Conservation (phyloP, 148 eudicot genomes). For the Linanthus parryae region DNA sequence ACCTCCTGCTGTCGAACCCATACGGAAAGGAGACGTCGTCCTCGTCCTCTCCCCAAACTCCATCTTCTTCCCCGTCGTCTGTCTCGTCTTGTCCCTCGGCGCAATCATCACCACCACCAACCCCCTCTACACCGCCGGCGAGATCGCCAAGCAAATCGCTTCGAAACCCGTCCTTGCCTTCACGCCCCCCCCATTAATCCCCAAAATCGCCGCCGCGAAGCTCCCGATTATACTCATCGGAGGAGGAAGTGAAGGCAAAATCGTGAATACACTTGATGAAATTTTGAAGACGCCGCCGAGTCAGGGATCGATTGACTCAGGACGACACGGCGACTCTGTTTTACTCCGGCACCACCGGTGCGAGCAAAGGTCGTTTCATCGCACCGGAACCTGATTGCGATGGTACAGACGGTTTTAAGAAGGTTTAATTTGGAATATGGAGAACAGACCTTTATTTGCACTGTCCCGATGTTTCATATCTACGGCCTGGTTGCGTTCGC, state of each 20-base stretch:
- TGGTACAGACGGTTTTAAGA: slow-evolving; percentile 42
- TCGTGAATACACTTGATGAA: slow-evolving; percentile 31
- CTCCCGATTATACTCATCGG: slow-evolving; percentile 42
- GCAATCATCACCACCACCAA: slow-evolving; percentile 82
- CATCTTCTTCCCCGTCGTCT: slow-evolving; percentile 66
- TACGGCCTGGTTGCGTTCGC: slow-evolving; percentile 76
- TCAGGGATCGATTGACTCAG: slow-evolving; percentile 46
- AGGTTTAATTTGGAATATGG: slow-evolving; percentile 30
- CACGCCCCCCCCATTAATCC: slow-evolving; percentile 39
- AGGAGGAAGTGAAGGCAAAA: slow-evolving; percentile 17
- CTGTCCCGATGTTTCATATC: slow-evolving; percentile 90
- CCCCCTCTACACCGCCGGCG: slow-evolving; percentile 56
- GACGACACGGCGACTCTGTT: slow-evolving; percentile 70
- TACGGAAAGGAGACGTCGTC: slow-evolving; percentile 66
- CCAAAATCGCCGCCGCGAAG: slow-evolving; percentile 34
- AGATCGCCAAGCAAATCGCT: slow-evolving; percentile 51
- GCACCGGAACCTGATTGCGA: slow-evolving; percentile 65
- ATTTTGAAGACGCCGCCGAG: slow-evolving; percentile 33
- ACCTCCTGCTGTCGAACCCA: too few species aligned
- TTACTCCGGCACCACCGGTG: slow-evolving; percentile 88
- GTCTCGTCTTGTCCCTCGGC: slow-evolving; percentile 75
- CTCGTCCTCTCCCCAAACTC: slow-evolving; percentile 80
- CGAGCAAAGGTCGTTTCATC: slow-evolving; percentile 82
- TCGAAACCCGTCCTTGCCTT: slow-evolving; percentile 63
- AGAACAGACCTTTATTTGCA: slow-evolving; percentile 44